Evolutionary conservation across 805 yeast genomes (phyloP), one percentile per base, ranked within the genome.

Genomic region (Nadsonia fulvescens): DNA sequence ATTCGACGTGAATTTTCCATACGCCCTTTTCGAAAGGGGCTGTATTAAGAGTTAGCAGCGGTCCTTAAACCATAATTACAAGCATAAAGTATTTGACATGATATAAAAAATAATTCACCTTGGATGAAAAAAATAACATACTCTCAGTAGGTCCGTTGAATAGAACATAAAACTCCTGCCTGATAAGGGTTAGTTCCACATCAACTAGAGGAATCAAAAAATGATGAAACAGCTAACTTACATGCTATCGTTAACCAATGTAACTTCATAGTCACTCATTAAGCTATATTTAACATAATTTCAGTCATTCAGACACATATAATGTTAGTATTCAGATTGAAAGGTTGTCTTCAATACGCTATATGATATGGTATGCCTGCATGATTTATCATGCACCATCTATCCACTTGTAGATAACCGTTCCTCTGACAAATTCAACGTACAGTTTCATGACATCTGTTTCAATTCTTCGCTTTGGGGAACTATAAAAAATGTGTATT

Each of bases 391-490:
- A 21, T 25, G 18, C 12, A 22, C 14, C 25, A 12, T 14, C 28
- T 24, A 10, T 20, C 20, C 6, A 22, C 14, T 4, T 14, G 18
- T 14, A 6, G 10, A 12, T 6, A 14, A 14, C 22, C 13, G 15
- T 13, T 15, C 9, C 17, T 11, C 9, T 14, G 19, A 12, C 8
- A 14, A 5, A 7, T 15, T 11, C 14, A 25, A 61, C 74, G 44
- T 50, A 76, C 65, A 86, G 60, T 49, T 83, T 89, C 93, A 79
- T 82, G 24, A 86, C 95, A 49, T 86, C 98, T 15, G 89, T 78
- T 45, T 83, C 94, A 37, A 89, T 83, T 25, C 91, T 63, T 46
- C 81, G 61, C 40, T 69, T 72, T 17, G 76, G 74, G 5, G 76
- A 66, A 46, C 75, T 40, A 23, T 7, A 25, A n/a, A n/a, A n/a